Conservation (phyloP, 2,329 filamentous ascomycete genomes). For the Sporothrix pallida region DNA sequence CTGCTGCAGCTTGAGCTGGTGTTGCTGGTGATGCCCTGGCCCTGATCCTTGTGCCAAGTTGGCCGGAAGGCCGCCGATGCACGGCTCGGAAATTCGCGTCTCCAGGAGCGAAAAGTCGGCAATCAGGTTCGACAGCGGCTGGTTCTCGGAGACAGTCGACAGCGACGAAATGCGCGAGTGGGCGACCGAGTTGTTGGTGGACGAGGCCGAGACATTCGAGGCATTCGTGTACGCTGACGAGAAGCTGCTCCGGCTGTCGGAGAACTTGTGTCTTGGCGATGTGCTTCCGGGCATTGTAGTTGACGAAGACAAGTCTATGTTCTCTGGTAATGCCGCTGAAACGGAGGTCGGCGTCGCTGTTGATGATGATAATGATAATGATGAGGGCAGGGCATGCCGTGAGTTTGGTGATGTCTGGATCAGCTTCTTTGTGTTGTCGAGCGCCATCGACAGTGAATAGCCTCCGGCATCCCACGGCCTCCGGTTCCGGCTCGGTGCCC, state of each 20-base stretch:
- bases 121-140: constrained; percentile 44
- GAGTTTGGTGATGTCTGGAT: constrained; percentile 39
- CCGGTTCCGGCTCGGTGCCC: constrained; percentile 46
- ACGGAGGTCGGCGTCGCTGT: neutral
- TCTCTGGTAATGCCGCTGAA: constrained; percentile 33
- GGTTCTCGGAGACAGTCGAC: constrained; percentile 55
- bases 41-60: neutral
- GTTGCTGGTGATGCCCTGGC: constrained; percentile 14
- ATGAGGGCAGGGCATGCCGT: neutral
- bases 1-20: constrained; percentile 21
- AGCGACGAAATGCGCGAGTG: constrained; percentile 62
- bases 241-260: constrained; percentile 59
- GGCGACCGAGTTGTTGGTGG: constrained; percentile 48
- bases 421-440: constrained; percentile 50
- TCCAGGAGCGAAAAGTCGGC: constrained; percentile 50
- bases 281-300: constrained; percentile 39
- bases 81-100: constrained; percentile 43
- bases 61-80: neutral
- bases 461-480: constrained; percentile 60
- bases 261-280: constrained; percentile 53
- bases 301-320: neutral
- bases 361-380: neutral
- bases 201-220: constrained; percentile 41
- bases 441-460: constrained; percentile 53
- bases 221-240: constrained; percentile 57